Conservation (phyloP, 768 basidiomycete species). For the Pleurotus pulmonarius region DNA sequence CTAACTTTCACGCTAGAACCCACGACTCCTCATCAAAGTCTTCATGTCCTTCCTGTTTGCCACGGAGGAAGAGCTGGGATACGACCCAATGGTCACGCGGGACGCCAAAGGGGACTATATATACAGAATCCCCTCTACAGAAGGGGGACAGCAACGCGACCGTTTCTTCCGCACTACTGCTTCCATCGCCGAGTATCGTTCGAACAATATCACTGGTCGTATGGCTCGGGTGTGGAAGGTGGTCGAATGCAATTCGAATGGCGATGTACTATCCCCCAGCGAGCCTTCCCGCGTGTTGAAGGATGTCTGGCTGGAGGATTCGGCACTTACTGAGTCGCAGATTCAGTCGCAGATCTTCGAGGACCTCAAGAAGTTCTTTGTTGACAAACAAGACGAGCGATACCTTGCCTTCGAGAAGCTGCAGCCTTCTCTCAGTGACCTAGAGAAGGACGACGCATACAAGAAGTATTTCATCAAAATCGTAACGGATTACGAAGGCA, state of each 20-base stretch:
- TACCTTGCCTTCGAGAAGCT: too few species aligned
- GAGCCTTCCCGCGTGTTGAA: constrained; percentile 5
- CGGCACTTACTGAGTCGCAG: constrained; percentile 9
- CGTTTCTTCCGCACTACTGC: not conserved
- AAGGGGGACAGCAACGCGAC: too few species aligned
- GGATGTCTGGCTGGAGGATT: constrained; percentile 15
- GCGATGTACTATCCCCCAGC: too few species aligned
- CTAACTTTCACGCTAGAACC: constrained; percentile 8
- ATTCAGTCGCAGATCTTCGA: constrained; percentile 12
- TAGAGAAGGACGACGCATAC: not conserved
- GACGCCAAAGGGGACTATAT: not conserved
- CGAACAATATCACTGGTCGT: constrained; percentile 5
- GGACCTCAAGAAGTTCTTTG: not conserved
- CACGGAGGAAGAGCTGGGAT: constrained; percentile 14
- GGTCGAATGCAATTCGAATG: not conserved
- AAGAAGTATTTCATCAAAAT: not conserved
- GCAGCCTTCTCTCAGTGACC: not conserved
- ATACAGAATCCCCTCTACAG: not conserved
- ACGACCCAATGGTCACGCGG: constrained; percentile 1
- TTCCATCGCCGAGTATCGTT: not conserved
- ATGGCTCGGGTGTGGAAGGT: constrained; percentile 12
- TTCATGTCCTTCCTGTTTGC: constrained; percentile 15
- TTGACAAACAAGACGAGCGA: too few species aligned
- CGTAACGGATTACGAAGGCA: not conserved
- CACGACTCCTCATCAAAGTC: constrained; percentile 11